Evolutionary conservation across 2,329 filamentous ascomycete genomes (phyloP), one percentile per base, ranked within the genome.

Genomic region (Dothiorella sarmentorum): DNA sequence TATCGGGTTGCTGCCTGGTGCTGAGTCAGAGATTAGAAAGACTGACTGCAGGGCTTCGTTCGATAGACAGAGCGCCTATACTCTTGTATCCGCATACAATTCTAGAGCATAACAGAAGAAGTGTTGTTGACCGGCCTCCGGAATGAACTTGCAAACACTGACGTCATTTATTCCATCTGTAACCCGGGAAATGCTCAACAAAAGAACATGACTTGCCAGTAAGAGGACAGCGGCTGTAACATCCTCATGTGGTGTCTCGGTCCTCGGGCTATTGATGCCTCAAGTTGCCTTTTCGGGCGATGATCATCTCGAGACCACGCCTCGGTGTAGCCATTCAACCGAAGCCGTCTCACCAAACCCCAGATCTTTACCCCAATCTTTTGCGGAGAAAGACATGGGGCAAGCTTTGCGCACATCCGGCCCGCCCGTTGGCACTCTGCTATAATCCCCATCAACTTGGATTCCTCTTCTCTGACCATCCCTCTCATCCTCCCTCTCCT

Each of bases 311-410:
- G 17, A 15, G 31, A 35, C 47, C n/a, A 52, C 4, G 20, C 3
- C 31, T 52, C 47, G 47, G 47, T 27, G 15, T 15, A 37, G 31
- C 20, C 22, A 52, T 26, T 51, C 20, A 33, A 20, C 47, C 33
- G 47, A 52, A n/a, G 2, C 15, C 31, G 17, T n/a, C 47, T 20
- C 6, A 37, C 20, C 47, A 6, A 26, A 37, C 47, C 47, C 47
- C 33, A 52, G 47, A 52, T 13, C 7, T 27, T 52, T 26, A 31
- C 47, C 33, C 47, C 47, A 38, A 31, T 52, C 47, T 52, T 52
- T 22, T 52, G 47, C 20, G 47, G 47, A 52, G 33, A 52, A n/a
- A 52, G 31, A 37, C 47, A 52, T 20, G 47, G 45, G 29, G 47
- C 33, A 51, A 38, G 31, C 47, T 37, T 51, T 51, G 31, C 47